Percentiles rank a stretch among this genome's conserved stretches.
Evolutionary conservation across 257 asterid species (phyloP).

Genomic region (Marsdenia floribunda): DNA sequence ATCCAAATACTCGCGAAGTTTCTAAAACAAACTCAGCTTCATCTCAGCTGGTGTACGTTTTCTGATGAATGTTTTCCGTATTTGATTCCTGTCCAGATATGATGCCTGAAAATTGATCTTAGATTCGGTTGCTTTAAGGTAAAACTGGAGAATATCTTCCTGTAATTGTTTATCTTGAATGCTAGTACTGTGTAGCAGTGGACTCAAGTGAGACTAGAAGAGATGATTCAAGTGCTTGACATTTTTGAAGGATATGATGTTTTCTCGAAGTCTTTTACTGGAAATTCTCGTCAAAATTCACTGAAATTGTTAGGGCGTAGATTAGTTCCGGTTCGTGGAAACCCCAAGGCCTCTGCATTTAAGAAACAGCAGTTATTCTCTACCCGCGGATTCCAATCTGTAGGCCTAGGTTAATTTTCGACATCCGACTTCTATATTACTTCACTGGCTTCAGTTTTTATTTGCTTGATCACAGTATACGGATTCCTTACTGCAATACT

Average conservation of each 20-base stretch:
- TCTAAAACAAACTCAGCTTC: neutral
- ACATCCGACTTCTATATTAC: neutral
- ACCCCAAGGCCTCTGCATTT: constrained; percentile 2
- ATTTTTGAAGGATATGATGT: constrained; percentile 20
- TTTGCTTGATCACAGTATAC: neutral
- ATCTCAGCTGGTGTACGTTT: neutral
- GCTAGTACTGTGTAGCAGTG: neutral
- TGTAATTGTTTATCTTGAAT: neutral
- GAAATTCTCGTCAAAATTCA: constrained; percentile 11
- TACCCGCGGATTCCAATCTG: neutral
- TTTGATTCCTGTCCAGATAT: neutral
- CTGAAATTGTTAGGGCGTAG: constrained; percentile 14
- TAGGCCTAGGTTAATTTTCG: constrained; percentile 31
- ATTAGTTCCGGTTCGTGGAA: constrained; percentile 19
- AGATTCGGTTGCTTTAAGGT: neutral
- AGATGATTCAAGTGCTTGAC: constrained; percentile 40
- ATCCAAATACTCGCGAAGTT: no score
- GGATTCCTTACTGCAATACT: neutral
- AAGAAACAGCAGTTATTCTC: constrained; percentile 23
- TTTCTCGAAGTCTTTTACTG: constrained; percentile 10
- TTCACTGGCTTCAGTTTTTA: neutral
- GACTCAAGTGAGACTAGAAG: neutral
- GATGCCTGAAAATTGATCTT: neutral
- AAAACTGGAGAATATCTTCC: neutral
- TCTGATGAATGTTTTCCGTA: neutral